Evolutionary conservation across 2,329 filamentous ascomycete species (phyloP), one percentile per base, ranked within the genome.

Genomic region (Paracamarosporium sp.): DNA sequence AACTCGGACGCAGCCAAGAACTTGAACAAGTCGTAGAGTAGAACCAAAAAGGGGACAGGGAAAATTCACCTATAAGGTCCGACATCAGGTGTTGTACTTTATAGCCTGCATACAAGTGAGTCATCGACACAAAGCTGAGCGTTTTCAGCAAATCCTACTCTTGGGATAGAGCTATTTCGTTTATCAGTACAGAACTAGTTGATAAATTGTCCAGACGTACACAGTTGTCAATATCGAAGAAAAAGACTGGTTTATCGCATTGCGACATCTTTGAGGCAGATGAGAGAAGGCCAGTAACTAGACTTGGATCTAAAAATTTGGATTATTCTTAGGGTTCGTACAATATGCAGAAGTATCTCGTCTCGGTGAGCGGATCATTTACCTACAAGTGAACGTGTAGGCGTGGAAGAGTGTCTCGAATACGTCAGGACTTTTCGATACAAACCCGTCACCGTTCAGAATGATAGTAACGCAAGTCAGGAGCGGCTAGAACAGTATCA

Each of bases 181-280:
- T 9, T 11, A 46, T 70, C 24, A 69, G 64, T 30, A 44, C 22
- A 35, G 22, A 13, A 5, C 15, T 38, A 50, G n/a, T 30, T 9
- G 30, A 25, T 6, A 36, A 30, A 22, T 35, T 11, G 12, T 41
- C n/a, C 45, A 24, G 22, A 80, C 85, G 62, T 81, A 88, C 86
- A 79, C 96, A 99, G 74, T 99, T 99, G 83, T 99, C 95, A 72
- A 99, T 98, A 75, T 99, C 95, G 73, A 97, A 98, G 77, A 86
- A 88, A 75, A 88, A 85, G 20, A 91, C 82, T 1, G 83, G 82
- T 61, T 85, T 78, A 54, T 73, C 72, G 35, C 59, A 56, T 38
- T 71, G 63, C 52, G 66, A 65, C 72, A 73, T 44, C 15, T 50
- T 50, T 17, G 15, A 17, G 22, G 9, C 3, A 28, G 22, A 51